Evolutionary conservation across 1,284 basidiomycete genomes (phyloP).

Genomic region (Microbotryum violaceum): DNA sequence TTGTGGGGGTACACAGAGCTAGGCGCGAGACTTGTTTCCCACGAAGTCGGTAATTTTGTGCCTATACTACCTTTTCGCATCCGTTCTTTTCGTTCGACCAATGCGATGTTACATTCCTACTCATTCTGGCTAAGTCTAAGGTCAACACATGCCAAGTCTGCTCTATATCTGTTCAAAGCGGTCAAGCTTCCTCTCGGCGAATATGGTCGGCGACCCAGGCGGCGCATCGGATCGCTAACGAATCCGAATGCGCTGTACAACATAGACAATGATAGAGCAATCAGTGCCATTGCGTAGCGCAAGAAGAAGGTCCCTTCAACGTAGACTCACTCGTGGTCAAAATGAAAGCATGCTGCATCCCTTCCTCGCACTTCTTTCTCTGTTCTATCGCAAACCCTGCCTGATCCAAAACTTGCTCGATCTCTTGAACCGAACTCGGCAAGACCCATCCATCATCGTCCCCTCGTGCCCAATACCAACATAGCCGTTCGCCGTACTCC

Average conservation of each 20-base stretch:
- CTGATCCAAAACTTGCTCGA: slow-evolving; percentile 15
- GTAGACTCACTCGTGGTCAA: slow-evolving; percentile 10
- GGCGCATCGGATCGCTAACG: slow-evolving; percentile 18
- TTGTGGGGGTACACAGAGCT: too few species aligned
- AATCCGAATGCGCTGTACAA: slow-evolving; percentile 11
- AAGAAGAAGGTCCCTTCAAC: too few species aligned
- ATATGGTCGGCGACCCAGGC: slow-evolving; percentile 25
- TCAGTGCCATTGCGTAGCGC: too few species aligned
- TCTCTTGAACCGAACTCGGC: slow-evolving; percentile 15
- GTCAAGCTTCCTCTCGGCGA: neutral
- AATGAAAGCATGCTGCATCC: slow-evolving; percentile 30
- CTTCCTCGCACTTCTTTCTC: slow-evolving; percentile 22
- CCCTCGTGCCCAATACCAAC: slow-evolving; percentile 25
- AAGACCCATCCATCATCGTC: slow-evolving; percentile 26
- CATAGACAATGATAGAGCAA: too few species aligned
- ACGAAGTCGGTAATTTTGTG: too few species aligned
- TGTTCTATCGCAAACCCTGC: slow-evolving; percentile 6
- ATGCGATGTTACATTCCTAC: too few species aligned
- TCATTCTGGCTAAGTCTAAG: too few species aligned
- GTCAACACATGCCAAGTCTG: too few species aligned
- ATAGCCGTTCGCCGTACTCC: slow-evolving; percentile 7
- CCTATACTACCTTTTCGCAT: too few species aligned
- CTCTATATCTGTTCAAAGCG: too few species aligned
- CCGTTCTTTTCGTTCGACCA: too few species aligned
- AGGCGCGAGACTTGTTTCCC: too few species aligned